A percentile compares a stretch with the other conserved stretches of the same genome.
These are phyloP conservation scores for Chaetoscypha palmicola DNA, from an alignment of 2,329 filamentous ascomycete genomes.

Conservation along the genomic window DNA sequence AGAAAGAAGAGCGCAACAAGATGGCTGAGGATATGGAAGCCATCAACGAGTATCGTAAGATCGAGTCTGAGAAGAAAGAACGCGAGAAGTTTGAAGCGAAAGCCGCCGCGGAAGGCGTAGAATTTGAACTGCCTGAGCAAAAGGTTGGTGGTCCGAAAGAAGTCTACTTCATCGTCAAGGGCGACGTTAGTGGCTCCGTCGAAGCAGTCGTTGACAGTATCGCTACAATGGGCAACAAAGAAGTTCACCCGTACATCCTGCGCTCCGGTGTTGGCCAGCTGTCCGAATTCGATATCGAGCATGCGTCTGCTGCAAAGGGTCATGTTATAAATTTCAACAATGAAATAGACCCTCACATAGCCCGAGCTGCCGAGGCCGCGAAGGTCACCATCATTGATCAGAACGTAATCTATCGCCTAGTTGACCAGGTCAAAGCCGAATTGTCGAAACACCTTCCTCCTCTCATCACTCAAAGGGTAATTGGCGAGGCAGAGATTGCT, in stretches of 20 bases:
- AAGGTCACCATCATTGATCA: constrained; percentile 76
- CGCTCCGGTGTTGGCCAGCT: constrained; percentile 71
- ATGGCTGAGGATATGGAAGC: constrained; percentile 64
- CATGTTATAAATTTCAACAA: constrained; percentile 84
- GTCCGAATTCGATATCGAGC: constrained; percentile 80
- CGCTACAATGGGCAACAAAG: constrained; percentile 72
- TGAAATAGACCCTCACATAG: constrained; percentile 58
- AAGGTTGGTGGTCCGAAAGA: constrained; percentile 40
- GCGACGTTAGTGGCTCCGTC: constrained; percentile 86
- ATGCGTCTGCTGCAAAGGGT: constrained; percentile 70
- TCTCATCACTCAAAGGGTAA: constrained; percentile 59
- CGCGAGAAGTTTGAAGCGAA: constrained; percentile 51
- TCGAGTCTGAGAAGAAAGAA: constrained; percentile 52
- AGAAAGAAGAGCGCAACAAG: constrained; percentile 61
- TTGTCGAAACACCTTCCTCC: constrained; percentile 66
- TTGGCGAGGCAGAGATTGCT: constrained; percentile 81
- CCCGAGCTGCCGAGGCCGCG: constrained; percentile 59
- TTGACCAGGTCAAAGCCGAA: constrained; percentile 62
- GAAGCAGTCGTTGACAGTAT: constrained; percentile 81
- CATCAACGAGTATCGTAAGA: constrained; percentile 60
- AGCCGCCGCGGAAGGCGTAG: constrained; percentile 23
- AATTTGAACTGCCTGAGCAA: constrained; percentile 27
- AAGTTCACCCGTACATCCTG: constrained; percentile 71
- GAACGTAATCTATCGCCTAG: constrained; percentile 76
- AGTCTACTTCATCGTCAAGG: constrained; percentile 82